These are phyloP conservation scores for Cnidoscolus chayamansa DNA, from an alignment of 441 rosid species.

Conservation along the genomic window DNA sequence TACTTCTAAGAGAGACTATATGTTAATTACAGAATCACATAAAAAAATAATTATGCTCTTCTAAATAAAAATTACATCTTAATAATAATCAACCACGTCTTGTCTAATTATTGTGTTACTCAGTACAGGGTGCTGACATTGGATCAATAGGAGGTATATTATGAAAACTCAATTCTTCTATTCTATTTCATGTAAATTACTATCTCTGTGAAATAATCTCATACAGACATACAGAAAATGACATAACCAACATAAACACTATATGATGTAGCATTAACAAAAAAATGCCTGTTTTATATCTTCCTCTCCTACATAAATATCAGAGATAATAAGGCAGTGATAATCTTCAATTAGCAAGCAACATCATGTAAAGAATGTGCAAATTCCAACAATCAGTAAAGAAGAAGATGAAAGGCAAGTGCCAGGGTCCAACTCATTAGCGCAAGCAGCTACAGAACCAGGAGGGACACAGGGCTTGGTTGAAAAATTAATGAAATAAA, in stretches of 20 bases:
- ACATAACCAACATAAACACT: background rate
- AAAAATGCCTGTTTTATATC: background rate
- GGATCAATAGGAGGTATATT: background rate
- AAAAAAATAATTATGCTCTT: background rate
- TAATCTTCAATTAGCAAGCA: background rate
- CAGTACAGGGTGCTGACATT: background rate
- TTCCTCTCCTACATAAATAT: background rate
- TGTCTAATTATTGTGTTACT: background rate
- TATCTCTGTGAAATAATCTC: background rate
- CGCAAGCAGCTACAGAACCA: background rate
- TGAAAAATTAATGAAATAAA: background rate
- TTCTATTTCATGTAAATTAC: background rate
- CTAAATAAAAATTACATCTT: background rate
- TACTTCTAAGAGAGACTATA: too few species aligned
- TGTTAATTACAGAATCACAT: background rate
- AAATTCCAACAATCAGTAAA: too few species aligned
- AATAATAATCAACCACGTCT: background rate
- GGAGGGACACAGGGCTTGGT: background rate
- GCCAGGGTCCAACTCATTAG: slow-evolving; percentile 2
- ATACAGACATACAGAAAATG: background rate
- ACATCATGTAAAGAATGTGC: background rate
- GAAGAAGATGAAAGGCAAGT: background rate
- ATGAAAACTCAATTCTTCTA: background rate
- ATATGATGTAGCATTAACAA: too few species aligned
- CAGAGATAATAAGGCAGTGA: background rate